Conservation (phyloP, 768 basidiomycete genomes). For the Rhizopogon rudus region DNA sequence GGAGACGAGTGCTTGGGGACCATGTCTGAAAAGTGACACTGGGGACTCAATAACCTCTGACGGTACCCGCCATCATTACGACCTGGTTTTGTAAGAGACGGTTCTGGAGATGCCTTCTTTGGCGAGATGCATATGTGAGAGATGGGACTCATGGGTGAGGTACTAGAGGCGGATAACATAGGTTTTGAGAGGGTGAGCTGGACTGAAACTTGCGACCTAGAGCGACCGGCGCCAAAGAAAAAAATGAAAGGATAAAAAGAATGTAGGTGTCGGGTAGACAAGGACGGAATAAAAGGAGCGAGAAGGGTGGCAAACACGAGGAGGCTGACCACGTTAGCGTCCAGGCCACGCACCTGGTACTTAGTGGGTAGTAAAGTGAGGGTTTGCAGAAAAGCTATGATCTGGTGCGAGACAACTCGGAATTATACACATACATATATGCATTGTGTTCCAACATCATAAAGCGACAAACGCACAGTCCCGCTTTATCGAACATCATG, state of each 20-base stretch:
- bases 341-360: conserved; percentile 1
- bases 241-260: conserved; percentile 22
- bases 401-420: neutral
- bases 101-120: conserved; percentile 44
- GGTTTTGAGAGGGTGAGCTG: conserved; percentile 11
- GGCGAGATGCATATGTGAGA: conserved; percentile 70
- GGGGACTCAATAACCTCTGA: conserved; percentile 53
- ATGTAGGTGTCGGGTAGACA: conserved; percentile 31
- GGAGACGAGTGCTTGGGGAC: conserved; percentile 42
- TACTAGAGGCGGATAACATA: conserved; percentile 14
- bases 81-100: conserved; percentile 28
- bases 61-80: conserved; percentile 50
- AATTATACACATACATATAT: neutral
- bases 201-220: conserved; percentile 11
- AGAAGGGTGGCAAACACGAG: conserved; percentile 16
- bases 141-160: conserved; percentile 33
- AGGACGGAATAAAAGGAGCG: conserved; percentile 16
- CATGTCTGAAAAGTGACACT: conserved; percentile 38
- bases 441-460: no score
- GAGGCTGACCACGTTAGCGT: conserved; percentile 7
- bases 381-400: neutral
- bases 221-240: conserved; percentile 52
- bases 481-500: no score
- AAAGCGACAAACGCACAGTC: no score
- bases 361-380: conserved; percentile 6